Evolutionary conservation across 176 grass and related monocot species (phyloP), one percentile per base, ranked within the genome.

Genomic region (Alopecurus myosuroides): DNA sequence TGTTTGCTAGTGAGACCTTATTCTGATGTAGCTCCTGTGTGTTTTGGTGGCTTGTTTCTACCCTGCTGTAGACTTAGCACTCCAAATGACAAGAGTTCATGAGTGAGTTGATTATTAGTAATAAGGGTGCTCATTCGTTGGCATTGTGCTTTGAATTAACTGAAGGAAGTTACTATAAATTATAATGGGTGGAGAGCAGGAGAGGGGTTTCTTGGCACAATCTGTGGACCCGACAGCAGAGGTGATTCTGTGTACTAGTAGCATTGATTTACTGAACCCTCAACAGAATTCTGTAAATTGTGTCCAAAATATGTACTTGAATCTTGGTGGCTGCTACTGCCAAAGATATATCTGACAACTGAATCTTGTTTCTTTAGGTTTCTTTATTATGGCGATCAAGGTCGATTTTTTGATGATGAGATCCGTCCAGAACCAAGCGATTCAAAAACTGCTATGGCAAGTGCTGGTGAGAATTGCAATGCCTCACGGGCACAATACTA

Each of bases 111-210:
- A 37, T 61, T 19, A 42, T 72, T 70, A 58, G 55, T 26, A 58
- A 58, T 58, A 58, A 67, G 11, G 39, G 14, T 60, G 35, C 45
- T 85, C 22, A 85, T 89, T 62, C 19, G 40, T 10, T 81, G 3
- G 11, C 81, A 56, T 10, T 74, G 31, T 83, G 20, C 49, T 79
- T 86, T 83, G 52, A 36, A 11, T 1, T 33, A 25, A 26, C 85
- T 94, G 96, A 78, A 92, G 92, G 77, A 95, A 98, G 80, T 98
- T n/a, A n/a, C n/a, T n/a, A n/a, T n/a, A n/a, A n/a, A 95, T 50
- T 98, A 95, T 36, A 95, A 95, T 85, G 92, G 92, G 22, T 95
- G n/a, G n/a, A n/a, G n/a, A 35, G 34, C 34, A 35, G 87, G 91
- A 98, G 85, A 95, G 88, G 69, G 85, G 93, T 85, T 90, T 98